Evolutionary conservation across 108 stramenopile species (phyloP), one percentile per base, ranked within the genome.

Genomic region (Pseudonitzschia pungens): DNA sequence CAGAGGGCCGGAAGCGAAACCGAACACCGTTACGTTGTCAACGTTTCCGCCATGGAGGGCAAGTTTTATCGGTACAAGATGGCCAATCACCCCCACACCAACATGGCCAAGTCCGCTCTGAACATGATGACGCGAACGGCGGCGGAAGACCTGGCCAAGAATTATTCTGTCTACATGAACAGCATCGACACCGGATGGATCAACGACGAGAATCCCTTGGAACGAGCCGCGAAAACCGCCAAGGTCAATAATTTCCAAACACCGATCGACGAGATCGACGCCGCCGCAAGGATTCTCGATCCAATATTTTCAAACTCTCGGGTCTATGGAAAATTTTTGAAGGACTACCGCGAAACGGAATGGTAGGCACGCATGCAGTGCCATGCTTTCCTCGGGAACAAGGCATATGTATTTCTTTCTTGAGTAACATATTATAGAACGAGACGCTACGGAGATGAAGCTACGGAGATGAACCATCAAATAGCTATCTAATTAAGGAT

Each of bases 101-200:
- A 97, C 79, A 94, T 94, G 91, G 96, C 96, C 41, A 97, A 97
- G 78, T 92, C 93, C 21, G 93, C 93, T 1, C 82, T 97, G 56
- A 97, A 97, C 77, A 97, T 97, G 96, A 81, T 97, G 68, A 95
- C 94, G 0, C 79, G 92, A 4, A 97, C 96, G 33, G 87, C 86
- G 18, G 88, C 92, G 4, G 91, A 92, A 71, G 91, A 94, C 73
- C 69, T 93, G 68, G 92, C 92, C 21, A 84, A 84, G 48, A 79
- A 80, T 9, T 76, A 87, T 75, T 51, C 81, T 6, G 89, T 97
- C 24, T 97, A 73, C 67, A 97, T 97, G 96, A 97, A 93, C 59
- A 82, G 86, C 28, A 93, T 97, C 18, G 96, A 97, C 71, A 97
- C 96, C 4, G 96, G 96, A 29, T 96, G 95, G 95, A 93, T 96